These are phyloP conservation scores for Xylariaceae sp. DNA, from an alignment of 2,329 filamentous ascomycete genomes.

Conservation along the genomic window DNA sequence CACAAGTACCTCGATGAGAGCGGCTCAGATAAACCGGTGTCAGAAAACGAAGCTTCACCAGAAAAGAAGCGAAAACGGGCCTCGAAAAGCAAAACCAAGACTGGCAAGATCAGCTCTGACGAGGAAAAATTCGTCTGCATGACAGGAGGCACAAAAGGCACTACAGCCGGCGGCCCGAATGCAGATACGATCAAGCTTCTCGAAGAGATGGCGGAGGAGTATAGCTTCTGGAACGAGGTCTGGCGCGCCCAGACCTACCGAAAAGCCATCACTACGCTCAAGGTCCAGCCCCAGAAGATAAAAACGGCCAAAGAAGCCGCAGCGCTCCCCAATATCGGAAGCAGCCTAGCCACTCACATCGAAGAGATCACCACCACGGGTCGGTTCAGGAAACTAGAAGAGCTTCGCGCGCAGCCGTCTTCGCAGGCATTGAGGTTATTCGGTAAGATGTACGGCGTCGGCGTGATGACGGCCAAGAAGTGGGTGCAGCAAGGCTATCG, in stretches of 20 bases:
- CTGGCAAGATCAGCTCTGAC: constrained; percentile 14
- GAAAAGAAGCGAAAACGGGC: constrained; percentile 8
- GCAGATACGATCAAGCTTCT: constrained; percentile 68
- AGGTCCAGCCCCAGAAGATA: constrained; percentile 59
- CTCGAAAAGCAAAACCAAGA: background rate
- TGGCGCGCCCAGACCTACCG: constrained; percentile 75
- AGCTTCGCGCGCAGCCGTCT: constrained; percentile 60
- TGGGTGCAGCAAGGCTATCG: constrained; percentile 74
- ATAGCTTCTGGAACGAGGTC: constrained; percentile 66
- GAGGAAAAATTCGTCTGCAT: constrained; percentile 53
- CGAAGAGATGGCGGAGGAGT: constrained; percentile 73
- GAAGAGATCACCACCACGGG: constrained; percentile 80
- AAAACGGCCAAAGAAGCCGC: constrained; percentile 64
- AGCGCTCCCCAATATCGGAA: constrained; percentile 62
- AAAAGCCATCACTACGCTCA: constrained; percentile 68
- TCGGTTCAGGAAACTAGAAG: constrained; percentile 65
- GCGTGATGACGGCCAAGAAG: constrained; percentile 60
- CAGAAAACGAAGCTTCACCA: constrained; percentile 3
- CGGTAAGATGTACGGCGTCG: constrained; percentile 73
- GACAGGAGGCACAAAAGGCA: constrained; percentile 43
- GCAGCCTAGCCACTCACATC: constrained; percentile 74
- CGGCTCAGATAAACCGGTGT: background rate
- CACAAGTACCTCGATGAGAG: constrained; percentile 12
- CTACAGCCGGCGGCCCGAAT: constrained; percentile 60
- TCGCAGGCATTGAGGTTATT: constrained; percentile 64